These are phyloP conservation scores for Peltaster fructicola DNA, from an alignment of 2,329 filamentous ascomycete genomes.

Conservation along the genomic window DNA sequence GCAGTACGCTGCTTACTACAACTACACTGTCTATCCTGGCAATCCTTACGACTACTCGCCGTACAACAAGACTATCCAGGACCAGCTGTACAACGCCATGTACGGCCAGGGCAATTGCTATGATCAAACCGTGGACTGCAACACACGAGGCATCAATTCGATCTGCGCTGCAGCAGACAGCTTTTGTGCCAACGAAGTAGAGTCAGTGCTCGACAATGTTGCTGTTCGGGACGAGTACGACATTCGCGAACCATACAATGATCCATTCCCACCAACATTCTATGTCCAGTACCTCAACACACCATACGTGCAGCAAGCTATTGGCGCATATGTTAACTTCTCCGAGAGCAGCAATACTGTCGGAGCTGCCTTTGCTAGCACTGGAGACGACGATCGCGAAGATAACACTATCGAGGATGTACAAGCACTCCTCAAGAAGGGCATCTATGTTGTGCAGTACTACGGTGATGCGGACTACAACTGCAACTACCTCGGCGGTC, in stretches of 20 bases:
- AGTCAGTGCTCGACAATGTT: conserved; percentile 33
- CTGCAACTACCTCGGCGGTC: conserved; percentile 30
- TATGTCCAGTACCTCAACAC: conserved; percentile 42
- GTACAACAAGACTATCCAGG: conserved; percentile 32
- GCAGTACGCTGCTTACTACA: conserved; percentile 40
- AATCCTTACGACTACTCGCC: conserved; percentile 40
- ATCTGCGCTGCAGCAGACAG: conserved; percentile 37
- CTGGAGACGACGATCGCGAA: conserved; percentile 33
- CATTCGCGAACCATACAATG: conserved; percentile 35
- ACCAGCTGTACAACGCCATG: conserved; percentile 39
- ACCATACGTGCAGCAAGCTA: conserved; percentile 34
- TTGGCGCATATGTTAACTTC: conserved; percentile 44
- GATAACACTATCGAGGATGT: conserved; percentile 26
- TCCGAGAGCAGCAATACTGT: conserved; percentile 28
- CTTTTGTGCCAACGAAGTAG: conserved; percentile 38
- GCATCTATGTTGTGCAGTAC: conserved; percentile 26
- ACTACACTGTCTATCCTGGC: conserved; percentile 37
- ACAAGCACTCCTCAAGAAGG: conserved; percentile 21
- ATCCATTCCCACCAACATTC: conserved; percentile 40
- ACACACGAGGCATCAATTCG: conserved; percentile 30
- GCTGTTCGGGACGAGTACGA: conserved; percentile 42
- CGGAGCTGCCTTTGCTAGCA: conserved; percentile 25
- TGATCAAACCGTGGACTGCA: conserved; percentile 39
- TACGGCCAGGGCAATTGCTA: conserved; percentile 44
- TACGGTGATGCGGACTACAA: conserved; percentile 33